Percentiles rank a stretch among this genome's conserved stretches.
phyloP scores from a whole-genome alignment of 2,329 filamentous ascomycete genomes.

The Beauveria pseudobassiana region DNA sequence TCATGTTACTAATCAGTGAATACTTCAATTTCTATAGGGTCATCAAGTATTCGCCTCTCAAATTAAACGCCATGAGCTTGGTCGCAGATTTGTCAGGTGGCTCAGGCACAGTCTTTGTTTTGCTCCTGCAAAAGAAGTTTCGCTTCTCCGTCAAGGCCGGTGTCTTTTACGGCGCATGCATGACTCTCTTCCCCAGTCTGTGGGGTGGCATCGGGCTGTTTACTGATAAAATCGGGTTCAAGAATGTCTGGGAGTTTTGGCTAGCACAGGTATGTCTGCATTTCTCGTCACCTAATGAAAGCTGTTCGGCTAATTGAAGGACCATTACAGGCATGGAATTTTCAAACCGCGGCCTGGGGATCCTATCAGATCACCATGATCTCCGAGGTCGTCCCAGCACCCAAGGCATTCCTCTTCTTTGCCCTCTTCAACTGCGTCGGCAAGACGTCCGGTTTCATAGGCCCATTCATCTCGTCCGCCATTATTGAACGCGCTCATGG shows the following conservation, averaged over 20 bases:
- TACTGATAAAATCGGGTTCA: slow-evolving; percentile 15
- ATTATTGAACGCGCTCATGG: slow-evolving; percentile 16
- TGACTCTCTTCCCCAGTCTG: slow-evolving; percentile 15
- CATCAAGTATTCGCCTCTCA: slow-evolving; percentile 16
- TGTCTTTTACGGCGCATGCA: slow-evolving; percentile 17
- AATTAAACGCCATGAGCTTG: slow-evolving; percentile 16
- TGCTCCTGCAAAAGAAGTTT: slow-evolving; percentile 16
- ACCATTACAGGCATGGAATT: slow-evolving; percentile 13
- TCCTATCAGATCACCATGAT: slow-evolving; percentile 18
- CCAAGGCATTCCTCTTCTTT: slow-evolving; percentile 19
- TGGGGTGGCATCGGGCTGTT: slow-evolving; percentile 18
- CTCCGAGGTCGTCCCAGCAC: slow-evolving; percentile 17
- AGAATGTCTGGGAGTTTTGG: slow-evolving; percentile 17
- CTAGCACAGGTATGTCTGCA: neutral
- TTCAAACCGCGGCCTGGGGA: slow-evolving; percentile 15
- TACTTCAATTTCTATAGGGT: slow-evolving; percentile 1
- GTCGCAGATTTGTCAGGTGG: slow-evolving; percentile 15
- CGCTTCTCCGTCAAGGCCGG: slow-evolving; percentile 17
- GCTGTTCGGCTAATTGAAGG: neutral
- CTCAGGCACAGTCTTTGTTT: slow-evolving; percentile 15
- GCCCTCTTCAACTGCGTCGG: slow-evolving; percentile 17
- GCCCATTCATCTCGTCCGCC: slow-evolving; percentile 18
- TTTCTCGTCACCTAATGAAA: neutral
- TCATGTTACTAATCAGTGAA: too few species aligned
- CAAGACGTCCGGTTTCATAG: slow-evolving; percentile 20